Evolutionary conservation across 768 basidiomycete genomes (phyloP), one percentile per base, ranked within the genome.

Genomic region (Butyriboletus loyo): DNA sequence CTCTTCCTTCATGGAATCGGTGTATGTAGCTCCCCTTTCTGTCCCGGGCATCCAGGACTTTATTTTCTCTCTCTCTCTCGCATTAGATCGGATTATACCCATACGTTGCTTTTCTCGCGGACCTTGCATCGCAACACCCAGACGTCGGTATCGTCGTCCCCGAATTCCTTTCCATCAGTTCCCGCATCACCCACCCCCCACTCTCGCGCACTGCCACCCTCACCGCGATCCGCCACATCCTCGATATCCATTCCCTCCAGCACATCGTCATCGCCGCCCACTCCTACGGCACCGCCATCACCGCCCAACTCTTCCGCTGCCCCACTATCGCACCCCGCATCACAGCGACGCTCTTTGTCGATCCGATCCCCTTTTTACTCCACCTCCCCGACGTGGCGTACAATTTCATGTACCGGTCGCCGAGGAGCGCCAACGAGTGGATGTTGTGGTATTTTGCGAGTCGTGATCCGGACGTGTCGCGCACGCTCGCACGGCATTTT

Each of bases 1-100:
- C 63, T 86, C n/a, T 85, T 87, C 59, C 58, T 87, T 1, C 85
- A 87, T 49, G 86, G 85, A 10, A 80, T 86, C n/a, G 86, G 85
- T 10, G 82, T 85, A 66, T n/a, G 59, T 52, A 21, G 17, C 28
- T 25, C 9, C 9, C 36, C 17, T 22, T 3, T 19, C 17, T 22
- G 3, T 19, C 27, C 17, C 1, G 22, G 7, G 3, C 3, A 28
- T 15, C 13, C 37, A 22, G 28, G 19, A 17, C 19, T 34, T 9
- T 30, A 11, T 19, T 1, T 32, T 38, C 19, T 13, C 1, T 41
- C 28, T 38, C 19, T 13, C 1, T 41, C 28, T 7, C 17, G 7
- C 30, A 48, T 32, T 54, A 85, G 84, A 83, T 87, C 49, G 86
- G 86, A 30, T 66, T 86, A 37, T 78, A 73, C 61, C 79, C 84